phyloP scores from a whole-genome alignment of 768 basidiomycete genomes.

The Coprinellus micaceus region DNA sequence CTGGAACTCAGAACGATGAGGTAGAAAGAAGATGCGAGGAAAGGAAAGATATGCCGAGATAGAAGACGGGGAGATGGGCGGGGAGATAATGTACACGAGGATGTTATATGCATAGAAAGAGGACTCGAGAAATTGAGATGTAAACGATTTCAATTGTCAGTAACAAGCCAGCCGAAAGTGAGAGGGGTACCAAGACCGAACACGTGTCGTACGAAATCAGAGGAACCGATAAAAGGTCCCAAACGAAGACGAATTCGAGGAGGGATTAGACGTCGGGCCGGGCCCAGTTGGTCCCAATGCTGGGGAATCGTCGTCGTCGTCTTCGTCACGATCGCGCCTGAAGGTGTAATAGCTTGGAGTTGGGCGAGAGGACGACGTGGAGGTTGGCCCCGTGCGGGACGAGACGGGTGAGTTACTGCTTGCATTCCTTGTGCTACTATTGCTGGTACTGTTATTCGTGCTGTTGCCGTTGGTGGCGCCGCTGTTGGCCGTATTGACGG shows the following conservation, averaged over 20 bases:
- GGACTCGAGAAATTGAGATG: neutral
- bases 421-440: too few relatives aligned
- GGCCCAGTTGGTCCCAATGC: neutral
- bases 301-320: neutral
- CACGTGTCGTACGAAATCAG: too few relatives aligned
- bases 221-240: neutral
- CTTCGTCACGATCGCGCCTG: neutral
- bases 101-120: too few relatives aligned
- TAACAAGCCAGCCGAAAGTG: neutral
- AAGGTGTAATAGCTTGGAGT: neutral
- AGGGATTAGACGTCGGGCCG: too few relatives aligned
- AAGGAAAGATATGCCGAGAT: too few relatives aligned
- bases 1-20: neutral
- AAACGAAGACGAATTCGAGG: neutral
- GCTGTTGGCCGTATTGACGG: too few relatives aligned
- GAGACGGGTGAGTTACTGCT: too few relatives aligned
- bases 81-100: too few relatives aligned
- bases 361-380: too few relatives aligned
- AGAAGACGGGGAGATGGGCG: too few relatives aligned
- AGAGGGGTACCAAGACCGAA: neutral
- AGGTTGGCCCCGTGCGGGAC: too few relatives aligned
- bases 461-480: neutral
- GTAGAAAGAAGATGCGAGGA: neutral
- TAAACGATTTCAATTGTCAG: neutral
- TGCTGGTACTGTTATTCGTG: neutral